Evolutionary conservation across 2,329 filamentous ascomycete species (phyloP).

Genomic region (Phaeosphaeriaceae sp.): DNA sequence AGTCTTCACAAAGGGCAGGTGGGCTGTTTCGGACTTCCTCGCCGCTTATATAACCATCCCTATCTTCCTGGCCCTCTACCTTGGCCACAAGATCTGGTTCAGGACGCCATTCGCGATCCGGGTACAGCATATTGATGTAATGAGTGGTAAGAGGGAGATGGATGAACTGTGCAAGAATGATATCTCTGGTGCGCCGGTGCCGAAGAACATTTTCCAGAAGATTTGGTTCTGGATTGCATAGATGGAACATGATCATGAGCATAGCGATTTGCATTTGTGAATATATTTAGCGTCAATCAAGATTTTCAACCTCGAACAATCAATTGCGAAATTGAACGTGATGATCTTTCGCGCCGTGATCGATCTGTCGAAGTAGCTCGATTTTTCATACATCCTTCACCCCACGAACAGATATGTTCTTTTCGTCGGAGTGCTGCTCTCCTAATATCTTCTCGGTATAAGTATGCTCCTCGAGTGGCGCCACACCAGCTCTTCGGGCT

Average conservation of each 20-base stretch:
- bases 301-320: neutral
- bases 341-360: neutral
- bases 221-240: constrained; percentile 50
- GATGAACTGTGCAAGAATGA: constrained; percentile 45
- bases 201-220: constrained; percentile 43
- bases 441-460: neutral
- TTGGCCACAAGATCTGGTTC: constrained; percentile 45
- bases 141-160: constrained; percentile 46
- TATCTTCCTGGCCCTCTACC: constrained; percentile 44
- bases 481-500: constrained; percentile 51
- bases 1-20: constrained; percentile 63
- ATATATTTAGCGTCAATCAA: neutral
- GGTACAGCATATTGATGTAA: constrained; percentile 40
- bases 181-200: constrained; percentile 36
- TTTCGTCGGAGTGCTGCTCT: neutral
- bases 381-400: neutral
- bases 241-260: neutral
- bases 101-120: constrained; percentile 37
- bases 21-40: constrained; percentile 58
- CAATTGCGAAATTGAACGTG: neutral
- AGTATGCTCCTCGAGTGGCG: constrained; percentile 29
- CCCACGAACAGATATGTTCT: neutral
- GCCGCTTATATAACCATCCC: constrained; percentile 59
- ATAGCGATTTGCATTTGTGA: neutral
- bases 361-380: too few relatives aligned